These are phyloP conservation scores for Kodamaea kakaduensis DNA, from an alignment of 805 yeast species.

Conservation along the genomic window DNA sequence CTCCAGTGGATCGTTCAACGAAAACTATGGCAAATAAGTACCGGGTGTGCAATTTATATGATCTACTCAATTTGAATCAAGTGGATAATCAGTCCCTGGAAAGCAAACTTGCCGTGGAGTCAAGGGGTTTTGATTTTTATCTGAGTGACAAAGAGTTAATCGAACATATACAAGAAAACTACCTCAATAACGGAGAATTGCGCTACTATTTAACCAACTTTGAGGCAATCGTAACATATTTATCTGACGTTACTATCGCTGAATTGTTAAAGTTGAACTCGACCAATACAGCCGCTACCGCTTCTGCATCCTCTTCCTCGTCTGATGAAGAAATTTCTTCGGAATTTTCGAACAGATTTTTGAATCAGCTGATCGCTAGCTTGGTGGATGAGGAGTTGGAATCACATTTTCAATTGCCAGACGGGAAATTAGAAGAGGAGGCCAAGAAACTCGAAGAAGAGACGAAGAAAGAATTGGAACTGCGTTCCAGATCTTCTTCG, in stretches of 20 bases:
- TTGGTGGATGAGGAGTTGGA: slow-evolving; percentile 29
- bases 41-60: slow-evolving; percentile 23
- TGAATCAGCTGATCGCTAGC: slow-evolving; percentile 14
- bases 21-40: slow-evolving; percentile 14
- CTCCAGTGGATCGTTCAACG: slow-evolving; percentile 13
- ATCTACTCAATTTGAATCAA: slow-evolving; percentile 27
- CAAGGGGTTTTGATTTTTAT: slow-evolving; percentile 21
- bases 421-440: slow-evolving; percentile 18
- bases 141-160: slow-evolving; percentile 28
- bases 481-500: slow-evolving; percentile 37
- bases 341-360: slow-evolving; percentile 8
- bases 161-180: slow-evolving; percentile 22
- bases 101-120: neutral
- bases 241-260: slow-evolving; percentile 31
- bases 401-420: slow-evolving; percentile 27
- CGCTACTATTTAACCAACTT: slow-evolving; percentile 39
- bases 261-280: slow-evolving; percentile 19
- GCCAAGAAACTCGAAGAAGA: slow-evolving; percentile 12
- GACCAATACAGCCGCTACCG: slow-evolving; percentile 5
- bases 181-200: slow-evolving; percentile 36
- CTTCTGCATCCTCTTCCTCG: slow-evolving; percentile 6
- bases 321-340: slow-evolving; percentile 8
- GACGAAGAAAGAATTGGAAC: slow-evolving; percentile 6
- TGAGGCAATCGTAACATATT: slow-evolving; percentile 37
- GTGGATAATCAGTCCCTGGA: slow-evolving; percentile 2